phyloP scores from a whole-genome alignment of 495 filamentous ascomycete species.

The Penicillium parvum region DNA sequence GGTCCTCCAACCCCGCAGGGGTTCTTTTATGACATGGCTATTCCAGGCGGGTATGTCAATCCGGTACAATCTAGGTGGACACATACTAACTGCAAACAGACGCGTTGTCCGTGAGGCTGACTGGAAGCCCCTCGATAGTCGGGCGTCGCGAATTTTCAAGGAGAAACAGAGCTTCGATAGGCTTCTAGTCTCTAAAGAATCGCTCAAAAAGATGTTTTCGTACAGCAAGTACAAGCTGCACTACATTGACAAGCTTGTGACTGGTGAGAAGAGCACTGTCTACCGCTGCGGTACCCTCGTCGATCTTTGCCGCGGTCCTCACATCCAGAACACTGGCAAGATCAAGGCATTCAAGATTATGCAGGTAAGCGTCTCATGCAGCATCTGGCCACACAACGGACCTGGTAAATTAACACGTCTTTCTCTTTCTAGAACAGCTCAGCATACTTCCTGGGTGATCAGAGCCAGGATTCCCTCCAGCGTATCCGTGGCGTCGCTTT shows the following conservation, averaged over 20 bases:
- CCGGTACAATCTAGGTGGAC: not conserved
- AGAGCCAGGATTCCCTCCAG: constrained; percentile 87
- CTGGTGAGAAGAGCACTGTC: constrained; percentile 86
- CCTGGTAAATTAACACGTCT: not conserved
- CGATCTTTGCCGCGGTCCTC: constrained; percentile 74
- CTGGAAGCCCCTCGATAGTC: constrained; percentile 73
- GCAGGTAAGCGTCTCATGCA: constrained; percentile 47
- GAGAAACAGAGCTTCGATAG: constrained; percentile 96
- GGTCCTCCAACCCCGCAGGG: constrained; percentile 89
- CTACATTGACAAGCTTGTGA: constrained; percentile 91
- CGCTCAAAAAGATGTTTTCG: constrained; percentile 91
- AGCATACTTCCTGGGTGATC: constrained; percentile 93
- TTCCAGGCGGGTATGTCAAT: constrained; percentile 58
- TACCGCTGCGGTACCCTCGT: constrained; percentile 82
- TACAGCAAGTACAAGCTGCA: constrained; percentile 96
- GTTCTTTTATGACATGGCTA: constrained; percentile 97
- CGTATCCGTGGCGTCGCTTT: constrained; percentile 96
- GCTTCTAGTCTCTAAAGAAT: constrained; percentile 78
- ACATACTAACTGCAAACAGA: constrained; percentile 15
- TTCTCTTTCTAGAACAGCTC: constrained; percentile 68
- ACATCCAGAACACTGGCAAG: constrained; percentile 88
- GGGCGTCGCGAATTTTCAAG: constrained; percentile 76
- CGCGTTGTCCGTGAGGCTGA: constrained; percentile 69
- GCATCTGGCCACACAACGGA: not conserved
- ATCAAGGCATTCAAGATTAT: constrained; percentile 93